phyloP scores from a whole-genome alignment of 1,139 yeast species.

The Taphrina wiesneri region DNA sequence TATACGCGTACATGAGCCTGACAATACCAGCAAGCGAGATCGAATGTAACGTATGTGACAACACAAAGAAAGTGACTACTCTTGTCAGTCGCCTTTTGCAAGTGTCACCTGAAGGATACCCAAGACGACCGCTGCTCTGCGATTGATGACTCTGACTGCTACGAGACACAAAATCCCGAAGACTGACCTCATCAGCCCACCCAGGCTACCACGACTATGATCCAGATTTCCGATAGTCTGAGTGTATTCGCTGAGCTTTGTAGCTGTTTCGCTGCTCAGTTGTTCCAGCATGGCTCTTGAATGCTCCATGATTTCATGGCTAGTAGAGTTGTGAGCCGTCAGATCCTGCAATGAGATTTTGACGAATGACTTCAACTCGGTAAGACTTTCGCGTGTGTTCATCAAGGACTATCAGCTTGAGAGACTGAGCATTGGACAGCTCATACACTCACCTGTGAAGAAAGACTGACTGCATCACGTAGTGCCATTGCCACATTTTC shows the following conservation, averaged over 20 bases:
- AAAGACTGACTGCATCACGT: not conserved
- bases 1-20: no score
- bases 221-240: not conserved
- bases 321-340: not conserved
- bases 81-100: no score
- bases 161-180: no score
- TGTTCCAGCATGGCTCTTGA: not conserved
- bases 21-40: no score
- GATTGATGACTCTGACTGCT: no score
- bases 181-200: not conserved
- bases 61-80: no score
- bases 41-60: no score
- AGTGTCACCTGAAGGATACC: no score
- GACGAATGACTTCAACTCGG: not conserved
- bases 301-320: not conserved
- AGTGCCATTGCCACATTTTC: not conserved
- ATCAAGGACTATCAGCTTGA: not conserved
- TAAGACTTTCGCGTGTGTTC: not conserved
- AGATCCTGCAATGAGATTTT: not conserved
- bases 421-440: no score
- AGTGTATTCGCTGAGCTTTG: not conserved
- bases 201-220: not conserved
- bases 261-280: not conserved
- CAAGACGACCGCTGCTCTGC: no score
- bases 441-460: not conserved